These are phyloP conservation scores for Limtongia smithiae DNA, from an alignment of 805 yeast genomes.

Conservation along the genomic window DNA sequence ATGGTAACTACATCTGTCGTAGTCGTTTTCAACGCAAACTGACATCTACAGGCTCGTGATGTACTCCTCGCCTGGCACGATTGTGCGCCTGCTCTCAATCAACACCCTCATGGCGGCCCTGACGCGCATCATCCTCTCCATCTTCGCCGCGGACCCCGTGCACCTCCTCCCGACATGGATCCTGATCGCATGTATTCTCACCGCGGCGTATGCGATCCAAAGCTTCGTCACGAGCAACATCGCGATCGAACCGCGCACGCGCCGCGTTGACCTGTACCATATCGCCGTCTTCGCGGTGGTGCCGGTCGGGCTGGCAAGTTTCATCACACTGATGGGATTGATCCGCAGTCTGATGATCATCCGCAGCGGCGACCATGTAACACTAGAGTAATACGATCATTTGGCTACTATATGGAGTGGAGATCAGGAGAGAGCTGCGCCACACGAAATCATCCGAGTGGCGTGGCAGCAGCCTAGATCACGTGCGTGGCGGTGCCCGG, in stretches of 20 bases:
- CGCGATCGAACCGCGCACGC: conserved; percentile 43
- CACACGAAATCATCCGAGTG: no score
- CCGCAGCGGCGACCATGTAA: background rate
- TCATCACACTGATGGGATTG: conserved; percentile 83
- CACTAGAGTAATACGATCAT: no score
- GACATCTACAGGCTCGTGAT: conserved; percentile 62
- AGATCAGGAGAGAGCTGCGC: no score
- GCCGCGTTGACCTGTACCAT: conserved; percentile 70
- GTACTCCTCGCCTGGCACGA: conserved; percentile 83
- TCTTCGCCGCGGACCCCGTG: conserved; percentile 67
- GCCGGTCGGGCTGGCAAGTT: conserved; percentile 95
- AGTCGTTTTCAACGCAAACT: no score
- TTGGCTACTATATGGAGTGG: no score
- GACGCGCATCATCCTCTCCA: conserved; percentile 62
- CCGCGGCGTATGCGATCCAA: conserved; percentile 76
- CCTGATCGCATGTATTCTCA: conserved; percentile 71
- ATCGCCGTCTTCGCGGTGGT: conserved; percentile 95
- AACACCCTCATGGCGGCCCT: conserved; percentile 66
- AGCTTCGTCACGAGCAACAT: conserved; percentile 75
- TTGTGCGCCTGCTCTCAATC: conserved; percentile 79
- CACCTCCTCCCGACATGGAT: conserved; percentile 89
- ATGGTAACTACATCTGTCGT: conserved; percentile 43
- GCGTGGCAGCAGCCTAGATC: no score
- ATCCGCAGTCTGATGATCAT: conserved; percentile 43
- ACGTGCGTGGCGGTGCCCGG: no score